These are phyloP conservation scores for Bryoerythrophyllum caledonicum DNA, from an alignment of 225 moss, liverwort and hornwort species.

Conservation along the genomic window DNA sequence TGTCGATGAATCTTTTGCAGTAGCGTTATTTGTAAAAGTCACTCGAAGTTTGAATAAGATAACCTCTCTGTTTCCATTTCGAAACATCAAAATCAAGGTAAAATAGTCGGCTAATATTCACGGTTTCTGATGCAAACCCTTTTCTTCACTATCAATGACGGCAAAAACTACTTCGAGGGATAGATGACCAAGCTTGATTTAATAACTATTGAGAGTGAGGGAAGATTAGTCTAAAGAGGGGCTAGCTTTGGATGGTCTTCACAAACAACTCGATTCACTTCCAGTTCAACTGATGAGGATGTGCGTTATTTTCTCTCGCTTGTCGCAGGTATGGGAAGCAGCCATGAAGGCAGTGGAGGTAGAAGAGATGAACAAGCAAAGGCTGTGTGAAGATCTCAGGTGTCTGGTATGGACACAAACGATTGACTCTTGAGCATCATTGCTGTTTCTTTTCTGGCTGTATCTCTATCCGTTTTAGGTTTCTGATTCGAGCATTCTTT, in stretches of 20 bases:
- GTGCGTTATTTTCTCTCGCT: not conserved
- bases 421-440: not conserved
- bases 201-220: too few species aligned
- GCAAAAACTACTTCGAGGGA: too few species aligned
- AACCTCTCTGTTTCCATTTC: too few species aligned
- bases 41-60: too few species aligned
- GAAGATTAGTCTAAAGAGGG: too few species aligned
- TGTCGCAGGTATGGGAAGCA: constrained; percentile 76
- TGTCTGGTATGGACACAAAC: constrained; percentile 63
- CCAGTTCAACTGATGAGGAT: constrained; percentile 20
- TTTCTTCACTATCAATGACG: too few species aligned
- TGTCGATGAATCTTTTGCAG: not conserved
- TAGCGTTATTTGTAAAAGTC: not conserved
- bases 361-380: constrained; percentile 81
- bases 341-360: constrained; percentile 71
- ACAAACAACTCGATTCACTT: too few species aligned
- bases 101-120: too few species aligned
- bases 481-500: constrained; percentile 21
- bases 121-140: too few species aligned
- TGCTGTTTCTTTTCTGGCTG: constrained; percentile 7
- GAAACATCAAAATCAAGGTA: too few species aligned
- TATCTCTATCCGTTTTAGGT: not conserved
- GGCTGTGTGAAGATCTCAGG: constrained; percentile 90
- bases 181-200: too few species aligned
- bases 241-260: too few species aligned